Conservation (phyloP, 1,284 basidiomycete genomes). For the Phlebopus sp. region DNA sequence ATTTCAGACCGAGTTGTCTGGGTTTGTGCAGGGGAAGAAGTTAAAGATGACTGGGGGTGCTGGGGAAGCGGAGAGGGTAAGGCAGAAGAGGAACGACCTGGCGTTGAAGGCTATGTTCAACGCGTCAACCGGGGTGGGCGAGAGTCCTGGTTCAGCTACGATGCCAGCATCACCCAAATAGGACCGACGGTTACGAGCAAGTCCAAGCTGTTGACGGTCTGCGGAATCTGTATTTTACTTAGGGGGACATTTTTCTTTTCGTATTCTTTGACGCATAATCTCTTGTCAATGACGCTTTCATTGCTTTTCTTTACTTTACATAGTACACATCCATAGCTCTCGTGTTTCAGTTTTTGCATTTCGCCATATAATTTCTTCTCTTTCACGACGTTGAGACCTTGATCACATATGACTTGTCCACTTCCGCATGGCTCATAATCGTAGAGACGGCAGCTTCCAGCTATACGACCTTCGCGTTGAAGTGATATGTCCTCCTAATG, state of each 20-base stretch:
- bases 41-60: constrained; percentile 93
- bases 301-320: neutral
- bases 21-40: constrained; percentile 82
- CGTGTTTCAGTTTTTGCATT: neutral
- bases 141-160: neutral
- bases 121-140: constrained; percentile 18
- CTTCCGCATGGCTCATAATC: constrained; percentile 10
- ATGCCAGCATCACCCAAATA: neutral
- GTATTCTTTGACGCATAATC: neutral
- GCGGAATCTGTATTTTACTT: neutral
- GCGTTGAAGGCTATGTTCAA: constrained; percentile 87
- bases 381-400: neutral
- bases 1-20: constrained; percentile 76
- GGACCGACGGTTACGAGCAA: neutral
- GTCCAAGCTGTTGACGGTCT: neutral
- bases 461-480: constrained; percentile 61
- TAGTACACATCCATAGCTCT: neutral
- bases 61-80: constrained; percentile 84
- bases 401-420: neutral
- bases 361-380: neutral
- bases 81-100: constrained; percentile 80
- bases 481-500: constrained; percentile 52
- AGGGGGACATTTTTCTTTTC: neutral
- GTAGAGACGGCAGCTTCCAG: constrained; percentile 41
- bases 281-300: neutral